Evolutionary conservation across 1,284 basidiomycete genomes (phyloP), one percentile per base, ranked within the genome.

Genomic region (Moesziomyces aphidis): DNA sequence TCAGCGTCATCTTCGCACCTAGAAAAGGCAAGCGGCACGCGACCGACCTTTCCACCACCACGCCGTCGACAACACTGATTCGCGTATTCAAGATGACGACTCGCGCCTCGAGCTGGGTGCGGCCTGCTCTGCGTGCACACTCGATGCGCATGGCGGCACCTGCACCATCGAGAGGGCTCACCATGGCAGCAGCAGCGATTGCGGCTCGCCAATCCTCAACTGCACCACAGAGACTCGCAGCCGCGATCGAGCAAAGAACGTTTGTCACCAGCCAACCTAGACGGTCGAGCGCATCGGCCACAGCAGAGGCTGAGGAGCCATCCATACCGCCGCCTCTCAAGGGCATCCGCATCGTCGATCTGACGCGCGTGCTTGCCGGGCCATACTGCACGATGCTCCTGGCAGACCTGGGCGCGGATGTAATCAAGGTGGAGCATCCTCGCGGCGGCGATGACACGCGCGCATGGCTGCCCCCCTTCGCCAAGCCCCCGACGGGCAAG

Each of bases 381-480:
- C 94, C 94, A 15, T 93, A 92, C 7, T 90, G 91, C 28, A 94
- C 95, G 3, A 94, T 96, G 93, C 66, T 82, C 1, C 66, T 80
- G 15, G 93, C 90, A 34, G 93, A 95, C 86, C 87, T 93, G 23
- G 93, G 87, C 51, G 94, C 95, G 59, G 93, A 97, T 83, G 93
- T 97, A 42, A 90, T 97, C 85, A 98, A 89, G 76, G 84, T 88
- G 11, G 83, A 85, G 78, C 68, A 77, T 58, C 72, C 66, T 10
- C 64, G 58, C n/a, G 88, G 88, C 60, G 95, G 95, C 36, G 95
- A 98, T 82, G 95, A 97, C 86, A 97, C 95, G 23, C 89, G 95
- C 1, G 68, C 81, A 22, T 86, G 85, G 85, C 75, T 66, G 67
- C 64, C 78, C 0, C 79, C 79, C 3, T 78, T 76, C 23, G 71